These are phyloP conservation scores for Ailanthus altissimus DNA, from an alignment of 345 rosid species.

Conservation along the genomic window DNA sequence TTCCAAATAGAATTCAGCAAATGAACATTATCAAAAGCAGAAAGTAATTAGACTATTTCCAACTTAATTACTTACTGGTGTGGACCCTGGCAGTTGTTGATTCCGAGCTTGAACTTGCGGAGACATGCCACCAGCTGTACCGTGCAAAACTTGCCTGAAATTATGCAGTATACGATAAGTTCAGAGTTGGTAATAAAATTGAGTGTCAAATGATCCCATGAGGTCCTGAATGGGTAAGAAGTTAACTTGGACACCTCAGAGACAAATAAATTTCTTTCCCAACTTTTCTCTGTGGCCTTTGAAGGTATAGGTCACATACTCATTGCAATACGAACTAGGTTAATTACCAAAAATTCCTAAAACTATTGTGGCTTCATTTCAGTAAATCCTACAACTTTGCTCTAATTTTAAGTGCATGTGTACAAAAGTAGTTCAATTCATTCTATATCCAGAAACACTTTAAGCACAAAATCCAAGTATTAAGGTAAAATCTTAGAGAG, in stretches of 20 bases:
- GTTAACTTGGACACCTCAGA: neutral
- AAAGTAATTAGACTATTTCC: neutral
- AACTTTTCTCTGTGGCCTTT: neutral
- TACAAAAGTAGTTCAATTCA: neutral
- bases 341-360: neutral
- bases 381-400: neutral
- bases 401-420: neutral
- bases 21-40: conserved; percentile 5
- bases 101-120: conserved; percentile 85
- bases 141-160: conserved; percentile 94
- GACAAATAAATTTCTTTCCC: neutral
- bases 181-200: neutral
- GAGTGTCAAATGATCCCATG: neutral
- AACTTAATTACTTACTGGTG: conserved; percentile 51
- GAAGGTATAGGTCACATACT: neutral
- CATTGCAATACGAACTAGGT: neutral
- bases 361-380: neutral
- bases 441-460: conserved; percentile 11
- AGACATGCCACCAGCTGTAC: conserved; percentile 78
- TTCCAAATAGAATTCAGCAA: conserved; percentile 36
- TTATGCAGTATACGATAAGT: conserved; percentile 18
- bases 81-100: conserved; percentile 80
- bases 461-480: conserved; percentile 2
- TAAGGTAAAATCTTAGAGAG: conserved; percentile 32
- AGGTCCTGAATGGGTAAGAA: neutral